Conservation (phyloP, 306 rosid species). For the Glycine latifolia region DNA sequence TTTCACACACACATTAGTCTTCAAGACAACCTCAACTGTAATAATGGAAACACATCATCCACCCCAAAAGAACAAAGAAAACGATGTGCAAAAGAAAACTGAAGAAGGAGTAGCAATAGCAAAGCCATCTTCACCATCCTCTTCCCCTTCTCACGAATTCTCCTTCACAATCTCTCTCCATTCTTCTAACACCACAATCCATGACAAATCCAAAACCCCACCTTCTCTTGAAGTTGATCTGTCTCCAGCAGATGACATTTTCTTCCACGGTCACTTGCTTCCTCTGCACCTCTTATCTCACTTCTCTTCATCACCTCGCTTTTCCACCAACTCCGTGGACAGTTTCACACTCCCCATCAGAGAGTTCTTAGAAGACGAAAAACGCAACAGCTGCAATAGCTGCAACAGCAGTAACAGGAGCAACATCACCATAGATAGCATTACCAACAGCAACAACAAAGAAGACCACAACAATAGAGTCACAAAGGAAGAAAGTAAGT, state of each 20-base stretch:
- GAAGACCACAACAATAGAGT: constrained; percentile 40
- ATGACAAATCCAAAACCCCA: constrained; percentile 54
- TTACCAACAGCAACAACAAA: constrained; percentile 28
- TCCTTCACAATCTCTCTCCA: constrained; percentile 93
- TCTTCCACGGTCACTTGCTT: constrained; percentile 96
- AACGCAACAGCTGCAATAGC: not conserved
- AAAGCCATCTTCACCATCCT: constrained; percentile 58
- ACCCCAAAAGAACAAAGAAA: constrained; percentile 52
- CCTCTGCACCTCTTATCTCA: constrained; percentile 93
- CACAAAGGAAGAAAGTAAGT: constrained; percentile 47
- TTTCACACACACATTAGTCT: constrained; percentile 18
- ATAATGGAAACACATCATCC: constrained; percentile 69
- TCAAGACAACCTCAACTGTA: constrained; percentile 48
- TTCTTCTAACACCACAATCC: constrained; percentile 58
- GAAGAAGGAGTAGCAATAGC: constrained; percentile 33
- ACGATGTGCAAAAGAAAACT: constrained; percentile 42
- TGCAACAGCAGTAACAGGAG: constrained; percentile 46
- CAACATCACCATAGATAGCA: constrained; percentile 35
- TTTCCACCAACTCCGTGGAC: constrained; percentile 75
- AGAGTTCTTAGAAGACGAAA: constrained; percentile 50
- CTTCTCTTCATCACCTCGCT: constrained; percentile 79
- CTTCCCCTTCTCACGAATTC: constrained; percentile 93
- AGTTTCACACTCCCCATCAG: constrained; percentile 71
- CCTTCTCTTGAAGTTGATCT: constrained; percentile 76
- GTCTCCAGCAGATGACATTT: constrained; percentile 96